Conservation (phyloP, 78 protist species). For the Pigoraptor vietnamica region DNA sequence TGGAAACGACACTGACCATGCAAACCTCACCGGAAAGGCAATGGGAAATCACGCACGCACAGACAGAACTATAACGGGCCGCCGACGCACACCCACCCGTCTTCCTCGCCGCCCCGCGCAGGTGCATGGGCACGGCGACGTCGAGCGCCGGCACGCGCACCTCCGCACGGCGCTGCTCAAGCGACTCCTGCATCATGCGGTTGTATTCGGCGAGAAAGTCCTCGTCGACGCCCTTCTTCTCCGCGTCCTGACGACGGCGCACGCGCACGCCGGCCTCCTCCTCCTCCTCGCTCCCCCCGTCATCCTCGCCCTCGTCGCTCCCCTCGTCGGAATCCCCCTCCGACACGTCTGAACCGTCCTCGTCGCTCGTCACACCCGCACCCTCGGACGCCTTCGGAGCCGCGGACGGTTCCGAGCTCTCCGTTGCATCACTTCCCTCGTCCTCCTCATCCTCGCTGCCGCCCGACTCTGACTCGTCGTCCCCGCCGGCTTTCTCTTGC, state of each 20-base stretch:
- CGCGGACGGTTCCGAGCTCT: background rate
- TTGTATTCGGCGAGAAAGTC: background rate
- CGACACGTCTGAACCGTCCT: background rate
- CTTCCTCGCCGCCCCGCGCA: background rate
- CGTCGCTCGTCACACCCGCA: no score
- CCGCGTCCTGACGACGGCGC: background rate
- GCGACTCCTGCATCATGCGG: background rate
- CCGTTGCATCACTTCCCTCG: background rate
- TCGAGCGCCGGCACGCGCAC: background rate
- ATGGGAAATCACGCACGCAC: no score
- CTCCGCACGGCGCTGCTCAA: background rate
- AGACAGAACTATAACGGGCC: no score
- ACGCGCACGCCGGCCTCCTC: background rate
- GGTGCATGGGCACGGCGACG: background rate
- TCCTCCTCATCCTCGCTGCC: background rate
- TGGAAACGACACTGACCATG: no score
- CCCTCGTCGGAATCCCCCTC: slow-evolving; percentile 3
- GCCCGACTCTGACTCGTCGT: background rate
- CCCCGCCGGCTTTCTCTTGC: background rate
- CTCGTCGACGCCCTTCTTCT: background rate
- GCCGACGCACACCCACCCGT: background rate
- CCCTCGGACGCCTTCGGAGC: background rate
- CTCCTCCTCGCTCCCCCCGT: background rate
- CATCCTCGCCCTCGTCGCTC: slow-evolving; percentile 17
- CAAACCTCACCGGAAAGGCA: no score